Conservation (phyloP, 2,329 filamentous ascomycete genomes). For the Aspergillus pseudonomiae region DNA sequence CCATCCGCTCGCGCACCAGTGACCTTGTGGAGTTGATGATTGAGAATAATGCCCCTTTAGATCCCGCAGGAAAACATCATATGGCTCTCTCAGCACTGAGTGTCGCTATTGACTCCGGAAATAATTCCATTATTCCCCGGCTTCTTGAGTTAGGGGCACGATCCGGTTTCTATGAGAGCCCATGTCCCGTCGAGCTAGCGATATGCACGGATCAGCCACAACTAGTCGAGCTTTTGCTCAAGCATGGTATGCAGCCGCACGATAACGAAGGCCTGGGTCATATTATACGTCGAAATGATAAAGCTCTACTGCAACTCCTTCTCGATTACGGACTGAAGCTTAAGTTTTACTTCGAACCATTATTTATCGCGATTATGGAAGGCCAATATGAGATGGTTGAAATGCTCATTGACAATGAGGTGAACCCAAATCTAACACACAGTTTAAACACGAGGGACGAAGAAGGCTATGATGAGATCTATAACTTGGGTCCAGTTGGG, state of each 20-base stretch:
- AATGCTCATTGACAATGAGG: conserved; percentile 12
- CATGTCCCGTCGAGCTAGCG: conserved; percentile 4
- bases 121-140: neutral
- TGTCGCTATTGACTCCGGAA: neutral
- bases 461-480: no score
- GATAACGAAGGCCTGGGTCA: neutral
- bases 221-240: conserved; percentile 1
- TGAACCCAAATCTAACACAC: neutral
- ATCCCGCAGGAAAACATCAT: neutral
- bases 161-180: neutral
- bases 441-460: no score
- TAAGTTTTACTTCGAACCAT: neutral
- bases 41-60: conserved; percentile 1
- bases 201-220: neutral
- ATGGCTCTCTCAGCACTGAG: neutral
- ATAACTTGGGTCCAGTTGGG: neutral
- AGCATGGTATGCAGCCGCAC: neutral
- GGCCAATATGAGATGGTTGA: conserved; percentile 4
- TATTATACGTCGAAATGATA: neutral
- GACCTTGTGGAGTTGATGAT: conserved; percentile 10
- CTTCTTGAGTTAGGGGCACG: neutral
- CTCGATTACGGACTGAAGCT: conserved; percentile 4
- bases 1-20: neutral
- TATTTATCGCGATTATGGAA: conserved; percentile 7
- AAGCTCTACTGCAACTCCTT: neutral